A percentile compares a stretch with the other conserved stretches of the same genome.
Conservation (phyloP, 73 alveolate species). For the Paramecium bursaria region DNA sequence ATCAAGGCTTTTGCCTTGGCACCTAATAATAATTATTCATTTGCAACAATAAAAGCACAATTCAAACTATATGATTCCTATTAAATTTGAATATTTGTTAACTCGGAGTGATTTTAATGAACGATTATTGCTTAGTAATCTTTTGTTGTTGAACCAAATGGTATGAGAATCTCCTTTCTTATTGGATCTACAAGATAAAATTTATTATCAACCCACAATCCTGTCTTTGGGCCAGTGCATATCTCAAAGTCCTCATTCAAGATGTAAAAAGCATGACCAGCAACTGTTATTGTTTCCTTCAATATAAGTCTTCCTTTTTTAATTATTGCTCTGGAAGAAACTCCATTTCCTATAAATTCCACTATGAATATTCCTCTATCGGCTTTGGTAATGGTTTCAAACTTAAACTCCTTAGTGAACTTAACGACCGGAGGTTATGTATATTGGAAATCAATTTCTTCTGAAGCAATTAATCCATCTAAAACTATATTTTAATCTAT, state of each 20-base stretch:
- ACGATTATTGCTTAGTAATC: slow-evolving; percentile 33
- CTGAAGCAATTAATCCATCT: slow-evolving; percentile 85
- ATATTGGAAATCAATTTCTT: slow-evolving; percentile 71
- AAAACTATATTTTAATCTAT: slow-evolving; percentile 75
- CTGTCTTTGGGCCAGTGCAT: slow-evolving; percentile 80
- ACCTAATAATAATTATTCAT: slow-evolving; percentile 77
- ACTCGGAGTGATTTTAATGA: slow-evolving; percentile 71
- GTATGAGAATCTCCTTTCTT: slow-evolving; percentile 84
- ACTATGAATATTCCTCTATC: slow-evolving; percentile 86
- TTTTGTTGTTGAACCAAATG: slow-evolving; percentile 69
- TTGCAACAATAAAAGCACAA: slow-evolving; percentile 65
- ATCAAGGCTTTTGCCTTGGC: slow-evolving; percentile 63
- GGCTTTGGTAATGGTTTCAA: slow-evolving; percentile 67
- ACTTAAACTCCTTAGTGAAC: slow-evolving; percentile 68
- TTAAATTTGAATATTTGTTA: slow-evolving; percentile 30
- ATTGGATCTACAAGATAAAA: slow-evolving; percentile 74
- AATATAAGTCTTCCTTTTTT: slow-evolving; percentile 84
- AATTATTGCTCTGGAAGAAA: slow-evolving; percentile 85
- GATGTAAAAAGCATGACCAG: slow-evolving; percentile 83
- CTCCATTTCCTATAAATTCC: slow-evolving; percentile 87
- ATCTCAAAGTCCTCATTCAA: slow-evolving; percentile 81
- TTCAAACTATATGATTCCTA: slow-evolving; percentile 65
- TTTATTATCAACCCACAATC: slow-evolving; percentile 78
- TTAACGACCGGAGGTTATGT: slow-evolving; percentile 74
- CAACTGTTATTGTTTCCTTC: slow-evolving; percentile 75